Percentiles rank a stretch among this genome's conserved stretches.
phyloP scores from a whole-genome alignment of 148 eudicot species.

The Rhododendron vialii region DNA sequence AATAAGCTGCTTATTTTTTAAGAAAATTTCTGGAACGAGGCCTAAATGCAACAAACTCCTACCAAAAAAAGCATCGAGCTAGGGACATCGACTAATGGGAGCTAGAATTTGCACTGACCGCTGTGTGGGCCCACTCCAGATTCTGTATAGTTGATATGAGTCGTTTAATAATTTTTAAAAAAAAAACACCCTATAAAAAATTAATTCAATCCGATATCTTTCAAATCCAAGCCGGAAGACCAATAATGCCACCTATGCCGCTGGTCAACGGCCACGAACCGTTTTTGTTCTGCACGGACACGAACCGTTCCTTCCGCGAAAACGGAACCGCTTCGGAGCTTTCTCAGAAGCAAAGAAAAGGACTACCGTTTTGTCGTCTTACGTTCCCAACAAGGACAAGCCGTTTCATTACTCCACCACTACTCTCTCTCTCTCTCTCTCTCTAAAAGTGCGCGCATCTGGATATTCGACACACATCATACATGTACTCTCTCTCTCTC shows the following conservation, averaged over 20 bases:
- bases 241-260: neutral
- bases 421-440: conserved; percentile 11
- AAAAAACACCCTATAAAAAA: too few species aligned
- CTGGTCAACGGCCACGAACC: neutral
- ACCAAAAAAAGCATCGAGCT: too few species aligned
- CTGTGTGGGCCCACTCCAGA: too few species aligned
- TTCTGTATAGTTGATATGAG: rapidly evolving
- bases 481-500: neutral
- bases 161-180: too few species aligned
- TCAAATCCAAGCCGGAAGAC: neutral
- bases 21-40: too few species aligned
- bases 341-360: neutral
- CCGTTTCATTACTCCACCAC: neutral
- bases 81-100: too few species aligned
- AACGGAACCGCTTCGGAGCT: conserved; percentile 18
- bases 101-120: too few species aligned
- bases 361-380: conserved; percentile 6
- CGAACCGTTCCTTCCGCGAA: conserved; percentile 16
- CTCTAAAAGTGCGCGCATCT: neutral
- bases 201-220: too few species aligned
- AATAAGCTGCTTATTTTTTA: too few species aligned
- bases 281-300: neutral
- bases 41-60: too few species aligned
- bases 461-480: neutral
- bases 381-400: neutral